These are phyloP conservation scores for Centella asiatica DNA, from an alignment of 129 eudicot species.

Conservation along the genomic window DNA sequence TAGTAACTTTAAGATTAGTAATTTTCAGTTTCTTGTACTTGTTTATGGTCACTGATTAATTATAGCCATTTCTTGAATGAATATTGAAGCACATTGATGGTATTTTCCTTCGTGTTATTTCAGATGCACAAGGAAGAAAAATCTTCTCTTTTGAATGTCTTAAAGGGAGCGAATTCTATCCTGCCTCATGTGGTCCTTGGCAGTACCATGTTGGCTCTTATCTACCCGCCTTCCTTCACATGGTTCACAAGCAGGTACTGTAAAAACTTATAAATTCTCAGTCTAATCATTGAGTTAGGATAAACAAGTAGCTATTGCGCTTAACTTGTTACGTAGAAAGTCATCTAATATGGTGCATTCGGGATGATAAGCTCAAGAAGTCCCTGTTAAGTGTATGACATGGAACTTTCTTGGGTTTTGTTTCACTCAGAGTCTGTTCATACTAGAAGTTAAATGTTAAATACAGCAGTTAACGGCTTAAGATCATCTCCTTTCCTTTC, in stretches of 20 bases:
- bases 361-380: not conserved
- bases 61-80: not conserved
- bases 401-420: too few species aligned
- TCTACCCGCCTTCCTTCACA: slow-evolving; percentile 93
- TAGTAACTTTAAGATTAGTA: too few species aligned
- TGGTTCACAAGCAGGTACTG: slow-evolving; percentile 92
- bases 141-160: slow-evolving; percentile 41
- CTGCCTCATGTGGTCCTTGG: slow-evolving; percentile 90
- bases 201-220: slow-evolving; percentile 80
- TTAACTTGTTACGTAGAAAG: too few species aligned
- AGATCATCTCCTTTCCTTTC: too few species aligned
- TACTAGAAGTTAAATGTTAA: too few species aligned
- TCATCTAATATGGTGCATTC: not conserved
- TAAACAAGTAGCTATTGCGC: not conserved
- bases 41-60: not conserved
- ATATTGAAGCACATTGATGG: not conserved
- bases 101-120: not conserved
- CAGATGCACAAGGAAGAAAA: slow-evolving; percentile 43
- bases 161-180: slow-evolving; percentile 72
- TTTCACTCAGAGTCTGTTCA: too few species aligned
- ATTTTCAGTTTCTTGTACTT: not conserved
- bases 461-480: too few species aligned
- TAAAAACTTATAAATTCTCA: not conserved
- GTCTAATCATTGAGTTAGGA: not conserved
- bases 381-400: too few species aligned